Base-by-base conservation (phyloP, 2,329 filamentous ascomycete genomes). In the Pestalotiopsis sp. region DNA sequence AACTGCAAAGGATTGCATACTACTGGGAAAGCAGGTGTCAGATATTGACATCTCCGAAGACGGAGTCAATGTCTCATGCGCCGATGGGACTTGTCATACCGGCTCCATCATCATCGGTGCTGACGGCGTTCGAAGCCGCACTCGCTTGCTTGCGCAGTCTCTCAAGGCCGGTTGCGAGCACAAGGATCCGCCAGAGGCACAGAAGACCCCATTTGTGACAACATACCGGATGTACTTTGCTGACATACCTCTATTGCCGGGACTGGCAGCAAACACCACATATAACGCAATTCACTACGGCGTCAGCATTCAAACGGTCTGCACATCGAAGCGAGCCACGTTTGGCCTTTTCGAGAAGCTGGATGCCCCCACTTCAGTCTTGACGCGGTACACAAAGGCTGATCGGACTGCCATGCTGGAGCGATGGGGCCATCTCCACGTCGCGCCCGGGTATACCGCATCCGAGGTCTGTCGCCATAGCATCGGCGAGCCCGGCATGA, bases 271-370 rank as follows among this genome's bases (percentile, higher is more conserved):
- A 7, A 36, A 56, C 11, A 31, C 25, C 11, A 38, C n/a, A 13
- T 65, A 65, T 20, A 63, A 66, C 31, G 52, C 63, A 31, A 36
- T 66, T 25, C 56, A 63, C 27, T 17, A 25, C 2, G 67, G 57
- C 31, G 58, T 41, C 52, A 41, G 38, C 20, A 66, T 57, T 11
- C 31, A 62, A 39, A 36, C 61, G 13, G 41, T 68, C 64, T 57
- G 49, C 13, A 58, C 56, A n/a, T 20, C n/a, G n/a, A 36, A 58
- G 11, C 41, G n/a, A 56, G 64, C 45, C 20, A 66, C 62, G 38
- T 66, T 68, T 5, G 57, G 41, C 14, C 17, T 36, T 4, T 68
- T 66, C 56, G 57, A 57, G 31, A 57, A 23, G 25, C 39, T 27
- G 6, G 39, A 25, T 14, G 9, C 17, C 11, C 39, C 41, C 1